Base-by-base conservation (phyloP, 441 rosid genomes). In the Jatropha podagrica region DNA sequence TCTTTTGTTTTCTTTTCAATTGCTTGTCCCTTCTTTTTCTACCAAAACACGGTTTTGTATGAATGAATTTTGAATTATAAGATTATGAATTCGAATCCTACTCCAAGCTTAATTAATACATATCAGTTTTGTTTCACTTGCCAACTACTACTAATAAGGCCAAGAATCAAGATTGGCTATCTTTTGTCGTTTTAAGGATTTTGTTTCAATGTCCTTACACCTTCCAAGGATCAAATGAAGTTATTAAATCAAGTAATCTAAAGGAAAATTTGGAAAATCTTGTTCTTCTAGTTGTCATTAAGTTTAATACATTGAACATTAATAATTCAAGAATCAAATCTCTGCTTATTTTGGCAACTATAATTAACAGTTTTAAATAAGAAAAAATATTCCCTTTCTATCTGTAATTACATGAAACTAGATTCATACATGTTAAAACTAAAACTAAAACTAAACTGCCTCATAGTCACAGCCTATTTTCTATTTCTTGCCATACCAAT, bases 241-340 rank as follows among this genome's bases (percentile, higher is more conserved):
- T 49, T 58, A 23, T 74, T 59, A 42, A 42, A 67, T 48, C 38
- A 20, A 18, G 59, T n/a, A 41, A 61, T 49, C 18, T 11, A 32
- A 56, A 26, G 68, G 48, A 27, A 76, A 49, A 20, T 12, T 3
- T 68, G 41, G 41, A 23, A 55, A 20, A 42, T 48, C 13, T 15
- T 71, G 37, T 48, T 48, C 42, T 65, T 41, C 32, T 58, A 65
- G 72, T 58, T 71, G 72, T 46, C 79, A 69, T 27, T 2, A 26
- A 54, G 56, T 71, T 76, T 70, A 71, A 76, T 76, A 55, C 74
- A 70, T 54, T 70, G 79, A 70, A 70, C 65, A 52, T 6, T 44
- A 4, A 65, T 60, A 12, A 58, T 71, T 17, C 38, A 71, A 23
- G 65, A 81, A 71, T 74, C 52, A 41, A 63, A 72, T 72, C 77